These are phyloP conservation scores for Baorangia bicolor DNA, from an alignment of 768 basidiomycete species.

Conservation along the genomic window DNA sequence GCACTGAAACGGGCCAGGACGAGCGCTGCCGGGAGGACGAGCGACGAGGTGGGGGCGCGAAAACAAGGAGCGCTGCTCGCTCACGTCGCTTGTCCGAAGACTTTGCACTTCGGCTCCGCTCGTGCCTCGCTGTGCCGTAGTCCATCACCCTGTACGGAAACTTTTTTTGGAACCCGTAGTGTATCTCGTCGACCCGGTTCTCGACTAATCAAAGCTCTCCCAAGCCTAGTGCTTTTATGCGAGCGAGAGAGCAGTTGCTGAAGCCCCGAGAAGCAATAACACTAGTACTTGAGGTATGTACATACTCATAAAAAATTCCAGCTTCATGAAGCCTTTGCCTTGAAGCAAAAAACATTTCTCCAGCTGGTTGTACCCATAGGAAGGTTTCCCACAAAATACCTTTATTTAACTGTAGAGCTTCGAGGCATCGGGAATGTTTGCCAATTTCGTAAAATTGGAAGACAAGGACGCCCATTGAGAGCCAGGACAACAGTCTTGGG, in stretches of 20 bases:
- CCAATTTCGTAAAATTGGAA: neutral
- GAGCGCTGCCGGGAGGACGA: too few species aligned
- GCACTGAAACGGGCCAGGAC: too few species aligned
- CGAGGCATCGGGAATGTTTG: neutral
- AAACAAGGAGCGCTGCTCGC: too few species aligned
- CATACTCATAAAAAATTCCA: neutral
- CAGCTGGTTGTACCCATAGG: too few species aligned
- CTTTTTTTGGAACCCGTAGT: neutral
- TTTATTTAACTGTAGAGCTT: neutral
- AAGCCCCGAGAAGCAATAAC: neutral
- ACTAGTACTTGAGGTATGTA: neutral
- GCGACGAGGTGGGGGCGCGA: too few species aligned
- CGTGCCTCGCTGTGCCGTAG: too few species aligned
- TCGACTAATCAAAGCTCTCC: neutral
- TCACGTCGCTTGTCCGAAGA: too few species aligned
- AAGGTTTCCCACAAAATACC: neutral
- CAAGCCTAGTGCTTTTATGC: neutral
- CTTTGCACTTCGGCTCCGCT: too few species aligned
- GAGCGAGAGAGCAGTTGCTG: neutral
- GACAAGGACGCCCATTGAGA: neutral
- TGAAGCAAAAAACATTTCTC: neutral
- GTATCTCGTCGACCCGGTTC: neutral
- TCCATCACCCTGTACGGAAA: too few species aligned
- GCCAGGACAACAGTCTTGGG: neutral
- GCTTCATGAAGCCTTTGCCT: neutral